Conservation (phyloP, 139 green algal species). For the Yamagishiella unicocca region DNA sequence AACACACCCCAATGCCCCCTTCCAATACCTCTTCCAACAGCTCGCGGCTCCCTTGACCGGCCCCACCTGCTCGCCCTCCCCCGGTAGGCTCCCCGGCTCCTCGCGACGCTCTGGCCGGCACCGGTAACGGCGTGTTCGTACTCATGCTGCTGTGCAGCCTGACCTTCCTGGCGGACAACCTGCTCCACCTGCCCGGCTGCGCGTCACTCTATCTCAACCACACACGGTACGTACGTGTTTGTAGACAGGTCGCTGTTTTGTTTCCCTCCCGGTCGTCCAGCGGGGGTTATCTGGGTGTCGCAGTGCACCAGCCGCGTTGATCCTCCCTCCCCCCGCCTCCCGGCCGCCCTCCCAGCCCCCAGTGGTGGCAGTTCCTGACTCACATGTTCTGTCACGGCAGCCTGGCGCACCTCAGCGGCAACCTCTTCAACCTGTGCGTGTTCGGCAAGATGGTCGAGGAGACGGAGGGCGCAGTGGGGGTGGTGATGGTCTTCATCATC, state of each 20-base stretch:
- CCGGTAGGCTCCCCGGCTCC: no score
- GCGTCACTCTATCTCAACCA: constrained; percentile 77
- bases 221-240: background rate
- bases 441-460: constrained; percentile 84
- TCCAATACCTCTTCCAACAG: no score
- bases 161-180: constrained; percentile 72
- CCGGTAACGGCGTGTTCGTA: constrained; percentile 47
- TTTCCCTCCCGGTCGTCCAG: background rate
- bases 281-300: background rate
- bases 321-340: background rate
- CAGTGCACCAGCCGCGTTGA: background rate
- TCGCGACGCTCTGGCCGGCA: background rate
- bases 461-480: constrained; percentile 71
- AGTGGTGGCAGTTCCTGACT: constrained; percentile 76
- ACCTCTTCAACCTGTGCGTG: constrained; percentile 81
- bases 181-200: constrained; percentile 65
- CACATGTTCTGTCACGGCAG: constrained; percentile 75
- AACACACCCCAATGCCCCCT: no score
- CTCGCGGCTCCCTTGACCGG: no score
- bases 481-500: constrained; percentile 75
- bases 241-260: background rate
- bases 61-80: no score
- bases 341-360: constrained; percentile 27
- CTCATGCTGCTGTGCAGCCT: constrained; percentile 68
- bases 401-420: constrained; percentile 67